These are phyloP conservation scores for Corrigiola litoralis DNA, from an alignment of 179 eudicot species.

Conservation along the genomic window DNA sequence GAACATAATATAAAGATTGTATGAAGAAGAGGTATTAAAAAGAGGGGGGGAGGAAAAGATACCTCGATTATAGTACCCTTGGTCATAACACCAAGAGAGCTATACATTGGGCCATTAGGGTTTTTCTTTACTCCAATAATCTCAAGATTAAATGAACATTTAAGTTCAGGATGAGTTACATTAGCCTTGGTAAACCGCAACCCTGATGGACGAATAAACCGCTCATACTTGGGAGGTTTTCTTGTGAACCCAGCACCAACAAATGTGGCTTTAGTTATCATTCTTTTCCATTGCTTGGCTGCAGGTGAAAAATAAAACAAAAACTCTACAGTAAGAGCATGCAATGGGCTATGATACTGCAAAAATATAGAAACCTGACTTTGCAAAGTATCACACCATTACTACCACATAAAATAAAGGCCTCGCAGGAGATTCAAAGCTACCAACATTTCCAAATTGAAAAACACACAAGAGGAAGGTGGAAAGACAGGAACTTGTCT, in stretches of 20 bases:
- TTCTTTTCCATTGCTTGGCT: slow-evolving; percentile 99
- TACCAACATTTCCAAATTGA: too few relatives aligned
- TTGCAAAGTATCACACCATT: too few relatives aligned
- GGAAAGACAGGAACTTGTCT: neutral
- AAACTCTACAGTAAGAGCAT: too few relatives aligned
- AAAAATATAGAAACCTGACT: too few relatives aligned
- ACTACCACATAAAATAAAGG: neutral
- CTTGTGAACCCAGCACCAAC: slow-evolving; percentile 90
- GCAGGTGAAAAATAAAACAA: slow-evolving; percentile 18
- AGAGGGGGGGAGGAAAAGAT: neutral
- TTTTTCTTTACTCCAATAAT: slow-evolving; percentile 95
- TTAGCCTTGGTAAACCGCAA: slow-evolving; percentile 94
- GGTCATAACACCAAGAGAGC: slow-evolving; percentile 88
- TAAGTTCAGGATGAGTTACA: slow-evolving; percentile 92
- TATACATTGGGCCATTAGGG: slow-evolving; percentile 93
- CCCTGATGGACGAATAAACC: slow-evolving; percentile 86
- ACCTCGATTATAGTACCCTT: slow-evolving; percentile 97
- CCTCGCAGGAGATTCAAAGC: neutral
- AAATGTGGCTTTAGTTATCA: slow-evolving; percentile 94
- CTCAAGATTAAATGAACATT: slow-evolving; percentile 94
- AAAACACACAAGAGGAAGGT: neutral
- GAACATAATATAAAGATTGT: neutral
- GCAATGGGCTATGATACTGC: too few relatives aligned
- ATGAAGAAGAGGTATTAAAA: too few relatives aligned
- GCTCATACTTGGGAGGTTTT: slow-evolving; percentile 97